Evolutionary conservation across 2,329 filamentous ascomycete species (phyloP), one percentile per base, ranked within the genome.

Genomic region (Bipolaris gigantea): DNA sequence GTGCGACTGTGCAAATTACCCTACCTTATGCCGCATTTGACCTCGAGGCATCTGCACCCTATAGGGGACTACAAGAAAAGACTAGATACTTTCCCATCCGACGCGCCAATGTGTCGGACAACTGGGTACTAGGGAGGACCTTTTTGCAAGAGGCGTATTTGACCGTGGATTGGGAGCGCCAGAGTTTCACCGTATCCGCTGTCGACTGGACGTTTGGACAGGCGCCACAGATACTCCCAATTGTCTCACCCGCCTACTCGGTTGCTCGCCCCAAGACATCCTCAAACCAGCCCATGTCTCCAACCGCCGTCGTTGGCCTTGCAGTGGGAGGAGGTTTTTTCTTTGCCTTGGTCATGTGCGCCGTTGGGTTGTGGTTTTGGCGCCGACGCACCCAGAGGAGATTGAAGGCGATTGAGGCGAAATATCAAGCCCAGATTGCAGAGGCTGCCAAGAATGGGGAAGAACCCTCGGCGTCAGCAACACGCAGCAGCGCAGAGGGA

Each of bases 121-220:
- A 84, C 59, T 81, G 84, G 69, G 81, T 87, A 11, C 79, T 90
- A 33, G 88, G 88, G 7, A 80, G 87, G 32, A 81, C 83, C 0
- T 90, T 90, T 60, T 74, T 91, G 49, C 88, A 90, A 67, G 87
- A 90, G 71, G 82, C 87, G 2, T 81, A 81, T 56, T 55, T 82
- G 43, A 73, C 71, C 3, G 78, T 80, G 5, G 78, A 81, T 55
- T 81, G 77, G 70, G 79, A 81, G 56, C 72, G 76, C 11, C 64
- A 73, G 23, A 75, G 73, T 32, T 81, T 81, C 67, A 77, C 76
- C 25, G 65, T 81, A 2, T 78, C 75, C 15, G 77, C 77, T 48
- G 59, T 63, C 54, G 64, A 66, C 43, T 76, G 70, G 66, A 63
- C 57, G 1, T 68, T 64, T 49, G 71, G 66, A 38, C 60, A 61